Percentiles rank a stretch among this genome's conserved stretches.
Evolutionary conservation across 805 yeast species (phyloP).

Genomic region (Zygoascus flipseniorum): DNA sequence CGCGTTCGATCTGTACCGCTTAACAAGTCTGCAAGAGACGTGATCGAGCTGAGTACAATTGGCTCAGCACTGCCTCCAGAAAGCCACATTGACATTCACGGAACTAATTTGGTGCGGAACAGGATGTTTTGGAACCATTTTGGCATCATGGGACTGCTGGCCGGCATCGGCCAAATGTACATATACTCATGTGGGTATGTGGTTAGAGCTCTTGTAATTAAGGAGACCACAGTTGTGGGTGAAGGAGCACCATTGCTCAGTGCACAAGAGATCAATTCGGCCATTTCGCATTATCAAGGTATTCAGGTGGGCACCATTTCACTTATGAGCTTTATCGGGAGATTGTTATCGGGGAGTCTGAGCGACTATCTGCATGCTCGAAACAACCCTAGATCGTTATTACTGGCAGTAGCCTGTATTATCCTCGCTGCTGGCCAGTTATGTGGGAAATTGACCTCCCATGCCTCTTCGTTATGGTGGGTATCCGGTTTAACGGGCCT

Average conservation of each 20-base stretch:
- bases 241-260: not conserved
- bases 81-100: constrained; percentile 10
- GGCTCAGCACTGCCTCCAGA: not conserved
- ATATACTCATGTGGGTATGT: constrained; percentile 69
- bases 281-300: constrained; percentile 44
- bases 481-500: constrained; percentile 55
- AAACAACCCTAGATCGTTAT: constrained; percentile 42
- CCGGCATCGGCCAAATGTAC: constrained; percentile 68
- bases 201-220: constrained; percentile 38
- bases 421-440: constrained; percentile 45
- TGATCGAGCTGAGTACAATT: not conserved
- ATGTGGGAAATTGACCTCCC: constrained; percentile 34
- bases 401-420: constrained; percentile 44
- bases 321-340: constrained; percentile 55
- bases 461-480: constrained; percentile 34
- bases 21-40: not conserved
- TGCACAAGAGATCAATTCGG: not conserved
- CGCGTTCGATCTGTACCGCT: constrained; percentile 1
- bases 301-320: constrained; percentile 68
- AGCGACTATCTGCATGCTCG: constrained; percentile 52
- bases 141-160: constrained; percentile 42
- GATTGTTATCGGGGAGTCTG: constrained; percentile 52
- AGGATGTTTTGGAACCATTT: constrained; percentile 19
- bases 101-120: constrained; percentile 11
- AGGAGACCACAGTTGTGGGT: not conserved